Evolutionary conservation across 805 yeast genomes (phyloP).

Genomic region (Yarrowia bubula): DNA sequence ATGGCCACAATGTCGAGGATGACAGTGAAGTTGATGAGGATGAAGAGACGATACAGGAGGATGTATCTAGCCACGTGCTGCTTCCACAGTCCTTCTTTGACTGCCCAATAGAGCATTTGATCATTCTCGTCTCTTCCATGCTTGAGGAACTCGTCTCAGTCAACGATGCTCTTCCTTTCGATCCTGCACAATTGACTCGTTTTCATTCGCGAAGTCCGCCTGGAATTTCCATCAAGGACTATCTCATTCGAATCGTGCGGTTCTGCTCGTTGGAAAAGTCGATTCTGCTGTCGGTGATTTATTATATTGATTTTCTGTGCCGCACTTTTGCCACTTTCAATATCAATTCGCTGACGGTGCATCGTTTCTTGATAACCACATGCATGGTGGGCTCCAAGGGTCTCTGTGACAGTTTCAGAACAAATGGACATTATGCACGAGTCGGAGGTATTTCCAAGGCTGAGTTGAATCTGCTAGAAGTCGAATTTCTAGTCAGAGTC

Average conservation of each 20-base stretch:
- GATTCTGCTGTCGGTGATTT: conserved; percentile 76
- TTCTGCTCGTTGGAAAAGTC: conserved; percentile 85
- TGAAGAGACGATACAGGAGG: background rate
- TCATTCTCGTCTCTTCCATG: conserved; percentile 75
- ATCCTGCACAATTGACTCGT: conserved; percentile 58
- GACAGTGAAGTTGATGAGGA: background rate
- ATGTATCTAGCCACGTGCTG: background rate
- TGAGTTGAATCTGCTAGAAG: conserved; percentile 82
- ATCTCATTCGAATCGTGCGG: conserved; percentile 70
- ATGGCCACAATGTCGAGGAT: background rate
- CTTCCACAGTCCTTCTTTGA: conserved; percentile 57
- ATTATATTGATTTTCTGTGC: conserved; percentile 82
- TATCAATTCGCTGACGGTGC: conserved; percentile 87
- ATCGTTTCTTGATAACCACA: conserved; percentile 83
- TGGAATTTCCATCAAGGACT: conserved; percentile 73
- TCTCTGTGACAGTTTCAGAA: conserved; percentile 88
- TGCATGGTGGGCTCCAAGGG: conserved; percentile 90
- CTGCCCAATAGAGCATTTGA: conserved; percentile 68
- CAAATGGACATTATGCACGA: conserved; percentile 89
- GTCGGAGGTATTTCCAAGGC: conserved; percentile 89
- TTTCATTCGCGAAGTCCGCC: conserved; percentile 96
- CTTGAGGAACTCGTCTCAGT: conserved; percentile 67
- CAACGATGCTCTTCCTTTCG: conserved; percentile 57
- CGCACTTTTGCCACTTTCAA: conserved; percentile 76
- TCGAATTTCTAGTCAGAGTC: conserved; percentile 79